phyloP scores from a whole-genome alignment of 2,329 filamentous ascomycete genomes.

The Chrysoporthe austroafricana region DNA sequence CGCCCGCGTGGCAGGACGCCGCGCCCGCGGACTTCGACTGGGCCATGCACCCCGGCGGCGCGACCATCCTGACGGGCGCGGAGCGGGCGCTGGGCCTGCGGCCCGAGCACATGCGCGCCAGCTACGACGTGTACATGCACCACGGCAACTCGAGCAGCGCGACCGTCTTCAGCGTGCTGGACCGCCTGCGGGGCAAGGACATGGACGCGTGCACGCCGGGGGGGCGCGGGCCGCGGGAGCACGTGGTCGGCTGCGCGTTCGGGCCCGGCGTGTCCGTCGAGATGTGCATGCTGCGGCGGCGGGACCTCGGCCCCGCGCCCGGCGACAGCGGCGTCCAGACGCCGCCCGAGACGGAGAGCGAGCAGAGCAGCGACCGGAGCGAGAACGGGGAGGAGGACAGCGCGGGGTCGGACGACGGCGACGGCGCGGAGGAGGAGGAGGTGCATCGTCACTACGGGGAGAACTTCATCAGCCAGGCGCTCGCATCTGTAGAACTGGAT shows the following conservation, averaged over 20 bases:
- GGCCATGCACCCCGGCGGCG: constrained; percentile 73
- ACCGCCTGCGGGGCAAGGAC: constrained; percentile 61
- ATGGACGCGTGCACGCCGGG: constrained; percentile 61
- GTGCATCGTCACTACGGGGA: constrained; percentile 27
- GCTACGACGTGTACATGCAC: constrained; percentile 69
- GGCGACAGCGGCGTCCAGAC: constrained; percentile 48
- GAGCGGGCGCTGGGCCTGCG: constrained; percentile 61
- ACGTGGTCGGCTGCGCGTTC: constrained; percentile 70
- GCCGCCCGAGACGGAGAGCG: constrained; percentile 59
- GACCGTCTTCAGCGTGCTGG: constrained; percentile 70
- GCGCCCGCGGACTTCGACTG: constrained; percentile 67
- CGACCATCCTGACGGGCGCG: constrained; percentile 67
- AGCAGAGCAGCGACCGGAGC: constrained; percentile 44
- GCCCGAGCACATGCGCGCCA: constrained; percentile 69
- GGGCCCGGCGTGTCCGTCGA: constrained; percentile 71
- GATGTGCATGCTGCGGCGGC: constrained; percentile 68
- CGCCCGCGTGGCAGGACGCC: constrained; percentile 46
- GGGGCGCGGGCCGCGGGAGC: constrained; percentile 53
- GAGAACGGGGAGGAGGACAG: constrained; percentile 43
- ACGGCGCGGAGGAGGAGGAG: constrained; percentile 16
- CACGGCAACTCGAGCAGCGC: constrained; percentile 73
- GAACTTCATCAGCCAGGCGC: constrained; percentile 38
- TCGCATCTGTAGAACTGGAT: constrained; percentile 39
- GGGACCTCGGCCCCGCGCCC: constrained; percentile 41
- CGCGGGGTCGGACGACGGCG: constrained; percentile 21